Conservation (phyloP, 2,329 filamentous ascomycete genomes). For the Penicillium freii region DNA sequence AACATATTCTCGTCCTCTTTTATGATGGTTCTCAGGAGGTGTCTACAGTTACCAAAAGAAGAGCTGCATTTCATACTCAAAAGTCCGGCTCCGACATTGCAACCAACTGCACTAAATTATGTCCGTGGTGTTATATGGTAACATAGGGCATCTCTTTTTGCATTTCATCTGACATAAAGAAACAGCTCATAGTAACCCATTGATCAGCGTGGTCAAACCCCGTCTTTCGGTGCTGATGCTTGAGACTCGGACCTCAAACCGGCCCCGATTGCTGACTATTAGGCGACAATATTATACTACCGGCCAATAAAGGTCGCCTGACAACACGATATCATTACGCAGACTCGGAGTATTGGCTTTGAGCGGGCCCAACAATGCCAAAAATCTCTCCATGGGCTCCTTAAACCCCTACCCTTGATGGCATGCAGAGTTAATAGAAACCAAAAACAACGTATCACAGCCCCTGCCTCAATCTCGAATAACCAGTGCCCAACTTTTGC, state of each 20-base stretch:
- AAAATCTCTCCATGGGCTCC: background rate
- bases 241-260: background rate
- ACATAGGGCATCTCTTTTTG: background rate
- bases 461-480: background rate
- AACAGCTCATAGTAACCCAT: background rate
- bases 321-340: background rate
- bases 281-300: background rate
- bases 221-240: background rate
- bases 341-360: background rate
- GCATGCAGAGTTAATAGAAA: background rate
- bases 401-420: background rate
- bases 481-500: background rate
- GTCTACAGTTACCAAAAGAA: background rate
- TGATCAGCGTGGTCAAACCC: background rate
- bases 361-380: background rate
- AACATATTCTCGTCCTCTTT: background rate
- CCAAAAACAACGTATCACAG: background rate
- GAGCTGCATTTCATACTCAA: background rate
- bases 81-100: background rate
- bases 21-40: background rate
- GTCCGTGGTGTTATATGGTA: background rate
- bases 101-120: background rate
- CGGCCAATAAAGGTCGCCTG: background rate
- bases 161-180: background rate
- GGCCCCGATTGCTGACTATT: background rate